phyloP scores from a whole-genome alignment of 2,329 filamentous ascomycete species.

The Colletotrichum australisinense region DNA sequence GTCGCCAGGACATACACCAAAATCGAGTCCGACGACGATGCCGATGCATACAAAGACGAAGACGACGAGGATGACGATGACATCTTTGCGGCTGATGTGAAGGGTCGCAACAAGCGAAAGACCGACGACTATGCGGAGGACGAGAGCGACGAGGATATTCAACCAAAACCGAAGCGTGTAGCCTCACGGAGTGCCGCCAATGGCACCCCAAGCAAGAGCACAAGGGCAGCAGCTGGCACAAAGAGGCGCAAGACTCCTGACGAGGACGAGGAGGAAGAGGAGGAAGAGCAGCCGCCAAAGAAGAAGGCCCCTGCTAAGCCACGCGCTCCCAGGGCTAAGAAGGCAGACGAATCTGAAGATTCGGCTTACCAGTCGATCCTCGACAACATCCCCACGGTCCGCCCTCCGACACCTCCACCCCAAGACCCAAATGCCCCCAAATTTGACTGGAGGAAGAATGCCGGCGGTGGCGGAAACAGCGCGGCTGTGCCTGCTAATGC shows the following conservation, averaged over 20 bases:
- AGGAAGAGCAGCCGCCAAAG: slow-evolving; percentile 71
- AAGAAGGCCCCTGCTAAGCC: slow-evolving; percentile 69
- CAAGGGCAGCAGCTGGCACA: slow-evolving; percentile 44
- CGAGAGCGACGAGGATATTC: slow-evolving; percentile 76
- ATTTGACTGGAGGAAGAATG: slow-evolving; percentile 80
- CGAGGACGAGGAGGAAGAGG: slow-evolving; percentile 63
- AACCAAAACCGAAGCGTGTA: slow-evolving; percentile 70
- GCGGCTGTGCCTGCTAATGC: slow-evolving; percentile 71
- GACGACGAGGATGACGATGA: slow-evolving; percentile 80
- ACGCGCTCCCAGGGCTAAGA: slow-evolving; percentile 71
- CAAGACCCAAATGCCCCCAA: slow-evolving; percentile 74
- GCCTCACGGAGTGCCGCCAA: slow-evolving; percentile 50
- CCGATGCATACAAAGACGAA: slow-evolving; percentile 72
- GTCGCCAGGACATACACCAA: slow-evolving; percentile 54
- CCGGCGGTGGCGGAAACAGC: slow-evolving; percentile 67
- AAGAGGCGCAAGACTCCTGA: slow-evolving; percentile 71
- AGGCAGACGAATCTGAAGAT: slow-evolving; percentile 74
- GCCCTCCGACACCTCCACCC: slow-evolving; percentile 85
- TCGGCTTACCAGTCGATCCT: slow-evolving; percentile 85
- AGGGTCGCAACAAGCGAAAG: slow-evolving; percentile 72
- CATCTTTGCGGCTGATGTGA: slow-evolving; percentile 81
- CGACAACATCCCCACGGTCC: slow-evolving; percentile 85
- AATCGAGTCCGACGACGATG: slow-evolving; percentile 59
- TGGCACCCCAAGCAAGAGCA: slow-evolving; percentile 40
- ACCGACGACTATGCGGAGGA: slow-evolving; percentile 82